Evolutionary conservation across 2,329 filamentous ascomycete genomes (phyloP), one percentile per base, ranked within the genome.

Genomic region (Hypoxylon rubiginosum): DNA sequence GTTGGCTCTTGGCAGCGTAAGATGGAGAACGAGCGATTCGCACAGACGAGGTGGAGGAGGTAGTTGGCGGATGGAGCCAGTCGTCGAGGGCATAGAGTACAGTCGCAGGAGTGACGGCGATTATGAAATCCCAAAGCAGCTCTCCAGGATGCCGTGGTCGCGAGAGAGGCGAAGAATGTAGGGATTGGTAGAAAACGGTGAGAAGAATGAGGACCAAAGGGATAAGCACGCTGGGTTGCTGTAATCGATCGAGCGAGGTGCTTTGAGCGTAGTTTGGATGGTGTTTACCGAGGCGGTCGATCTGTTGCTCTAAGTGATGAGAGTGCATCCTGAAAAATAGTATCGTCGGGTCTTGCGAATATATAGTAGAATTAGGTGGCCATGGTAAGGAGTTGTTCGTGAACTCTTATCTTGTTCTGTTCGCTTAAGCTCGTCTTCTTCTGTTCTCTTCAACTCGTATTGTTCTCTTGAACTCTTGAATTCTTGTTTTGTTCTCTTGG

Each of bases 1-100:
- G 84, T 70, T 90, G 85, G 75, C 87, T 89, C 78, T 93, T 94
- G 26, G 85, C 84, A 15, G 82, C 83, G 80, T 85, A 82, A 45
- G 78, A 83, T 70, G 74, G 81, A 64, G 77, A 78, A 58, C 72
- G 79, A 64, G 73, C 75, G 75, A 75, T 75, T 69, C 66, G 79
- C 78, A 76, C 48, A n/a, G 65, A 50, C 13, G 66, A 80, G 41
- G 80, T 73, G 10, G 82, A 79, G 49, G 82, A 76, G 15, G 82
- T 76, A 15, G 82, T 78, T 63, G 80, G 82, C 66, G 81, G 83
- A 74, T 81, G 83, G 67, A 86, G 83, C 84, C 81, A 88, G 77
- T 78, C 74, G 75, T 90, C 86, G 69, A 90, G 67, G 57, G 84
- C 79, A 78, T 88, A 85, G 36, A 92, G 77, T 0, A 91, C 73